Evolutionary conservation across 345 rosid species (phyloP).

Genomic region (Dipteronia sinensis): DNA sequence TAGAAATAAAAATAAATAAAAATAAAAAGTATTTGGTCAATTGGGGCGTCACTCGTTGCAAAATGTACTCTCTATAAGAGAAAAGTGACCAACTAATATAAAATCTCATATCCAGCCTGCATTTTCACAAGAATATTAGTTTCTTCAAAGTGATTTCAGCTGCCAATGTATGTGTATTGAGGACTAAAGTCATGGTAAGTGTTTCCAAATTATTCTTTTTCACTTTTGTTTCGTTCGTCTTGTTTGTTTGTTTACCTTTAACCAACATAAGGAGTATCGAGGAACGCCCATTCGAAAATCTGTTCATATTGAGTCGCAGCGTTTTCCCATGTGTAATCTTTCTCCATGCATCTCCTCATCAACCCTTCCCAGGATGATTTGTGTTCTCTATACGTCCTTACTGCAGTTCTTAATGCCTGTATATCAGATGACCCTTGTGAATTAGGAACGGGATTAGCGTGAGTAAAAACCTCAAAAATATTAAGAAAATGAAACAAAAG

Average conservation of each 20-base stretch:
- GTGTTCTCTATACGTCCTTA: conserved; percentile 70
- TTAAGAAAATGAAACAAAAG: too few relatives aligned
- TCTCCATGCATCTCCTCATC: conserved; percentile 76
- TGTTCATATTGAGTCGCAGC: conserved; percentile 88
- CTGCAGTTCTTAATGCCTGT: conserved; percentile 69
- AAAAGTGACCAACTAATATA: neutral
- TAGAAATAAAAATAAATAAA: neutral
- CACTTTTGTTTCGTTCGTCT: neutral
- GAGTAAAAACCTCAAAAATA: neutral
- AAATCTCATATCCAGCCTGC: conserved; percentile 9
- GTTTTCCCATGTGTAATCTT: conserved; percentile 78
- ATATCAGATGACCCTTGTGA: neutral
- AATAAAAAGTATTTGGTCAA: neutral
- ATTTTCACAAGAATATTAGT: neutral
- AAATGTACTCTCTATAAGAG: neutral
- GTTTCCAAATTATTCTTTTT: neutral
- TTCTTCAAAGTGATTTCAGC: neutral
- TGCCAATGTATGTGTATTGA: neutral
- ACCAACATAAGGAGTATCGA: conserved; percentile 68
- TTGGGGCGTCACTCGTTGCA: neutral
- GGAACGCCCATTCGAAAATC: conserved; percentile 79
- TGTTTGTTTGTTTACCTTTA: conserved; percentile 19
- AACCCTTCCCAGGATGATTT: conserved; percentile 74
- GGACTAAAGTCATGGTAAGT: neutral
- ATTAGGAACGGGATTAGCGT: too few relatives aligned